phyloP scores from a whole-genome alignment of 192 early-diverging fungal species.

The Podila horticola region DNA sequence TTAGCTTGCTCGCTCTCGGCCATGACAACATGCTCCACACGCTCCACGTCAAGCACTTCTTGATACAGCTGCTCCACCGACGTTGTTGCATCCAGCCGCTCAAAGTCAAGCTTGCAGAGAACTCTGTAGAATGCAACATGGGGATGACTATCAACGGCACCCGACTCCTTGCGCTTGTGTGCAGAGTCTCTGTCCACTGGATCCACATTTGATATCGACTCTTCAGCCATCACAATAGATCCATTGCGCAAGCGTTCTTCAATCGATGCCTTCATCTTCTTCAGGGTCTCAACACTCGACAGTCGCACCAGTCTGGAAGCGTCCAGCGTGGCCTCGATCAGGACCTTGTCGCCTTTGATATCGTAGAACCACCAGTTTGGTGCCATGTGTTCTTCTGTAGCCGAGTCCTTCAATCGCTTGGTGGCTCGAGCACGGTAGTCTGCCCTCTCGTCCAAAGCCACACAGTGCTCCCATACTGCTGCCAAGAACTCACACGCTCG shows the following conservation, averaged over 20 bases:
- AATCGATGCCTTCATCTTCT: slow-evolving; percentile 24
- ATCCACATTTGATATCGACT: slow-evolving; percentile 29
- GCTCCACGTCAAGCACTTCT: slow-evolving; percentile 62
- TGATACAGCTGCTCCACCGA: slow-evolving; percentile 63
- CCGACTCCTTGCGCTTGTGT: not conserved
- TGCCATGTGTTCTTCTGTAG: not conserved
- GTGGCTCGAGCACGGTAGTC: slow-evolving; percentile 31
- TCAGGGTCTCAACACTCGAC: slow-evolving; percentile 42
- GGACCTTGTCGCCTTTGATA: slow-evolving; percentile 54
- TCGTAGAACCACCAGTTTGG: slow-evolving; percentile 55
- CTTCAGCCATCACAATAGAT: slow-evolving; percentile 8
- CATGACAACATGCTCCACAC: slow-evolving; percentile 48
- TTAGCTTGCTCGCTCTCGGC: slow-evolving; percentile 51
- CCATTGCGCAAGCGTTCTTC: slow-evolving; percentile 7
- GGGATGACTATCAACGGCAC: not conserved
- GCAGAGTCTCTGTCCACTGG: not conserved
- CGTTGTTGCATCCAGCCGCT: slow-evolving; percentile 52
- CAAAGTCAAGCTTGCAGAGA: slow-evolving; percentile 51
- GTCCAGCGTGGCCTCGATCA: slow-evolving; percentile 47
- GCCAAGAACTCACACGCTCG: slow-evolving; percentile 59
- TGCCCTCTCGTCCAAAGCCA: slow-evolving; percentile 31
- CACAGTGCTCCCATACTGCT: slow-evolving; percentile 55
- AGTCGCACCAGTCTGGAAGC: slow-evolving; percentile 37
- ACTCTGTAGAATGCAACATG: slow-evolving; percentile 44
- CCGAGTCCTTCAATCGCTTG: slow-evolving; percentile 33